Evolutionary conservation across 176 grass and related monocot species (phyloP).

Genomic region (Avena eriantha): DNA sequence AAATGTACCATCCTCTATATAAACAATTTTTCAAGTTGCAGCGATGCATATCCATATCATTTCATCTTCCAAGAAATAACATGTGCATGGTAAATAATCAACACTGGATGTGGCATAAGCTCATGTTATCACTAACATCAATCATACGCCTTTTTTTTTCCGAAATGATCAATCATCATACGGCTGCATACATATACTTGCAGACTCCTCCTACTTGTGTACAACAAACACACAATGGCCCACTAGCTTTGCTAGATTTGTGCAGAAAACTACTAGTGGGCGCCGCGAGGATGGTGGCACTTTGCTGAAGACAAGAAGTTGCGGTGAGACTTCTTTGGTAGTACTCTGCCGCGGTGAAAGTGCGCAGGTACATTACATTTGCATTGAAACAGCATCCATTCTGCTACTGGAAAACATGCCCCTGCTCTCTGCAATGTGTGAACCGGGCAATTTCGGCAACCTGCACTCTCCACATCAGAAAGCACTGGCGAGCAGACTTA

Average conservation of each 20-base stretch:
- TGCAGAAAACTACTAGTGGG: slow-evolving; percentile 8
- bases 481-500: slow-evolving; percentile 19
- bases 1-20: too few relatives aligned
- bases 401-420: background rate
- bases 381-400: background rate
- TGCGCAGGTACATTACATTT: background rate
- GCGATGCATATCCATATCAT: too few relatives aligned
- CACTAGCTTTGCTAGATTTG: background rate
- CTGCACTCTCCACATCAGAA: slow-evolving; percentile 28
- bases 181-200: background rate
- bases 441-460: slow-evolving; percentile 6
- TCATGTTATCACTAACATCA: slow-evolving; percentile 3
- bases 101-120: background rate
- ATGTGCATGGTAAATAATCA: too few relatives aligned
- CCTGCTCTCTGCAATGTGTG: background rate
- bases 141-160: background rate
- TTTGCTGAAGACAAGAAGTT: background rate
- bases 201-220: background rate
- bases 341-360: background rate
- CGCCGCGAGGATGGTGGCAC: background rate
- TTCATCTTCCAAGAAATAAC: too few relatives aligned
- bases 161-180: background rate
- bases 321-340: background rate
- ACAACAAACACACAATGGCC: background rate
- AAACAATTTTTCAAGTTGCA: too few relatives aligned